Conservation (phyloP, 1,284 basidiomycete genomes). For the Jaminaea rosea region DNA sequence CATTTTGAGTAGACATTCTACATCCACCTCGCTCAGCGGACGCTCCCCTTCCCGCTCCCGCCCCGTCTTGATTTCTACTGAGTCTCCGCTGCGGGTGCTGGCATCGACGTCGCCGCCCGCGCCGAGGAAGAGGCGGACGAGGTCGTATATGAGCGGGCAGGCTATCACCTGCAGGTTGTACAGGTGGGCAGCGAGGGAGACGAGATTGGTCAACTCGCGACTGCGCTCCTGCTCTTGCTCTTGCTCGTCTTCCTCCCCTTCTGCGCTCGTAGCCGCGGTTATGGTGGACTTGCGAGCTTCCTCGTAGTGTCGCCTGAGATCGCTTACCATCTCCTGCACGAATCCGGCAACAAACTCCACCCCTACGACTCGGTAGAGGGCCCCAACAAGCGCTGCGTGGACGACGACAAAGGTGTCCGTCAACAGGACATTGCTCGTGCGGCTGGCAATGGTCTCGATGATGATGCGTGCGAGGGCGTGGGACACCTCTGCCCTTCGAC, state of each 20-base stretch:
- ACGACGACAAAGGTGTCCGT: conserved; percentile 80
- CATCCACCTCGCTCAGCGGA: conserved; percentile 17
- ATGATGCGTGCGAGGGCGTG: conserved; percentile 68
- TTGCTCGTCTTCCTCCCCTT: conserved; percentile 1
- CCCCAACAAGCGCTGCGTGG: conserved; percentile 77
- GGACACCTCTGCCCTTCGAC: conserved; percentile 77
- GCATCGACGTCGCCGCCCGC: conserved; percentile 15
- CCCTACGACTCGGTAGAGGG: conserved; percentile 74
- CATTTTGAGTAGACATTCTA: conserved; percentile 74
- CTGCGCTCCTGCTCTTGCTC: conserved; percentile 31
- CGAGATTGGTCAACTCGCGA: conserved; percentile 81
- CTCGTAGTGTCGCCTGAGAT: conserved; percentile 15
- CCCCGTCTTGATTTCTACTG: background rate
- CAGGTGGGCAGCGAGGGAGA: conserved; percentile 77
- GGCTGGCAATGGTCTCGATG: conserved; percentile 70
- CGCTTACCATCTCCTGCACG: conserved; percentile 24
- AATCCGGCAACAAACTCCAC: conserved; percentile 70
- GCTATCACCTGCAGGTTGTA: conserved; percentile 94
- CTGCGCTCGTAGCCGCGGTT: conserved; percentile 5
- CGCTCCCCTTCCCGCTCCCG: background rate
- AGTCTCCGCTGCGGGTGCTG: no score
- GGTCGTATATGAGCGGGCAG: conserved; percentile 75
- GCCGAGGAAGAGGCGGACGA: conserved; percentile 70
- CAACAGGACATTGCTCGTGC: conserved; percentile 58
- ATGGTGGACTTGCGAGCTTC: conserved; percentile 36